Evolutionary conservation across 2,329 filamentous ascomycete genomes (phyloP), one percentile per base, ranked within the genome.

Genomic region (Lecanosticta acicola): DNA sequence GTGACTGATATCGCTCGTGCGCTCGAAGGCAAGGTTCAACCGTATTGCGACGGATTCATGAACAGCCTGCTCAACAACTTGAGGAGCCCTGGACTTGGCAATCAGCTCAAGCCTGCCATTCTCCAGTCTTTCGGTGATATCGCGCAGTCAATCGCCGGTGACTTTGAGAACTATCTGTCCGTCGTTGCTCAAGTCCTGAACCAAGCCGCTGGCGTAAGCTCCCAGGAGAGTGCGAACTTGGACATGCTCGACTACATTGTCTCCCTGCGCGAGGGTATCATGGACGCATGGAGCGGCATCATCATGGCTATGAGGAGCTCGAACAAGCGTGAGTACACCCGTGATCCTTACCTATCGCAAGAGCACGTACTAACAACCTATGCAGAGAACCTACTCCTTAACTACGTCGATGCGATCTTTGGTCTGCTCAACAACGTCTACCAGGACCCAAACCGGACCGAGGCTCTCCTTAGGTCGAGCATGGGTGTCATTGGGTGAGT

Each of bases 231-330:
- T 37, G 56, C 57, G 48, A 86, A 85, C 41, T 93, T 90, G 59
- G 93, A 98, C 70, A 94, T 97, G 85, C 84, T 90, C 47, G 91
- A 97, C 69, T 98, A 98, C 66, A 84, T 98, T 58, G 81, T 94
- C 54, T 95, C 90, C 16, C 78, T 98, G 39, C 84, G 93, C 43
- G 94, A 98, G 66, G 93, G 91, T 58, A 97, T 98, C 57, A 95
- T 97, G 84, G 93, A 98, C 75, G 93, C 93, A 26, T 98, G 94
- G 90, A 89, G 90, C 61, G 93, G 93, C 57, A 93, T 95, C 56
- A 89, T 98, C 64, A 83, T 91, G 66, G 89, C 93, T 43, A 89
- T 97, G 84, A 94, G 93, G 75, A 71, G 77, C 41, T 87, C 84
- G 62, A 74, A 74, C 62, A 91, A 91, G 75, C 82, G 84, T 85